A percentile compares a stretch with the other conserved stretches of the same genome.
Conservation (phyloP, 208 protist species). For the Crithidia fasciculata region DNA sequence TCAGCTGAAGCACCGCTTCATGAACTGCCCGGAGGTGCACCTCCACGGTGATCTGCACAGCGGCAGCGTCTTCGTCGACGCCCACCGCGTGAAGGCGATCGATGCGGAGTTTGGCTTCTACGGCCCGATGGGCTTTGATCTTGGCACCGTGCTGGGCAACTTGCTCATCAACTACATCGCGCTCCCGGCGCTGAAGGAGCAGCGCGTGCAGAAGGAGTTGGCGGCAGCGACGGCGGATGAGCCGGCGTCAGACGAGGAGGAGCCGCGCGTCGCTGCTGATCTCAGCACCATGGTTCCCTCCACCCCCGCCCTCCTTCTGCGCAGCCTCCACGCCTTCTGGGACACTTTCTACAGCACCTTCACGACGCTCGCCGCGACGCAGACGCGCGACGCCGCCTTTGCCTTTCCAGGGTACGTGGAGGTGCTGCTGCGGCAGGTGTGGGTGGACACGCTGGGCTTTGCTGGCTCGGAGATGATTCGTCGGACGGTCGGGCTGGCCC, state of each 20-base stretch:
- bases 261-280: slow-evolving; percentile 25
- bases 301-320: slow-evolving; percentile 23
- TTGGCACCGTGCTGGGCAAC: slow-evolving; percentile 42
- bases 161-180: slow-evolving; percentile 44
- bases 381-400: slow-evolving; percentile 32
- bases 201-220: slow-evolving; percentile 4
- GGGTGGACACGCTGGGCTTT: slow-evolving; percentile 41
- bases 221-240: neutral
- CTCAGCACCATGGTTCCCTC: slow-evolving; percentile 29
- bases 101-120: slow-evolving; percentile 49
- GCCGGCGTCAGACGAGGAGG: slow-evolving; percentile 21
- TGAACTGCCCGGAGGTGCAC: slow-evolving; percentile 45
- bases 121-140: slow-evolving; percentile 42
- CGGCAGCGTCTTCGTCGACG: slow-evolving; percentile 43
- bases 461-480: slow-evolving; percentile 46
- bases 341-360: slow-evolving; percentile 32
- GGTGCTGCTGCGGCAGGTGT: slow-evolving; percentile 29
- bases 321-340: slow-evolving; percentile 31
- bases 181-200: slow-evolving; percentile 25
- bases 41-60: slow-evolving; percentile 47
- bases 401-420: slow-evolving; percentile 23
- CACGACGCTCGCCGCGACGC: slow-evolving; percentile 16
- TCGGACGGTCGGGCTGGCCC: slow-evolving; percentile 38
- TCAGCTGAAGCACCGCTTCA: slow-evolving; percentile 46
- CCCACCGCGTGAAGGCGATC: slow-evolving; percentile 33